A percentile compares a stretch with the other conserved stretches of the same genome.
phyloP scores from a whole-genome alignment of 108 stramenopile species.

The Conticribra weissflogii region DNA sequence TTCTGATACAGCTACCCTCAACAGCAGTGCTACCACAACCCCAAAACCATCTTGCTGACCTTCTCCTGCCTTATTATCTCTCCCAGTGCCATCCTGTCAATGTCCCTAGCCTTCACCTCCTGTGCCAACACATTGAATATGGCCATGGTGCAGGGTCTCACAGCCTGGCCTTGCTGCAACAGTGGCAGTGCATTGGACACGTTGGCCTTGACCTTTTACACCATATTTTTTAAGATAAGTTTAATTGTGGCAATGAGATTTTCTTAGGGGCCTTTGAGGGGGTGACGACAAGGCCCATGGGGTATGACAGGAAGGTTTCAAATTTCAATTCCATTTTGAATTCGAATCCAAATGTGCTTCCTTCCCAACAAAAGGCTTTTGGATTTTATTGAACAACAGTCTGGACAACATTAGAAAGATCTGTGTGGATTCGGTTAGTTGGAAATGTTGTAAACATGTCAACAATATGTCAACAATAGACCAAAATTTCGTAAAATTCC shows the following conservation, averaged over 20 bases:
- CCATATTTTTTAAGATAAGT: background rate
- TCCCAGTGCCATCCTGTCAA: slow-evolving; percentile 21
- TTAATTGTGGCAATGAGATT: slow-evolving; percentile 4
- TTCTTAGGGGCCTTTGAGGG: slow-evolving; percentile 15
- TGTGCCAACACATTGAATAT: slow-evolving; percentile 12
- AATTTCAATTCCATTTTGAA: background rate
- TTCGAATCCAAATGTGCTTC: background rate
- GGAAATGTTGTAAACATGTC: too few species aligned
- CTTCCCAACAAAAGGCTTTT: too few species aligned
- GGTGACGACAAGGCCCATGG: background rate
- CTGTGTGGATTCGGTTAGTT: too few species aligned
- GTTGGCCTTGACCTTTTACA: slow-evolving; percentile 10
- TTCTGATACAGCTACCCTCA: background rate
- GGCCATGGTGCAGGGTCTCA: background rate
- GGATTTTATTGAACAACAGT: too few species aligned
- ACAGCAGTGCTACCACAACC: background rate
- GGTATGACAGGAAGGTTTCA: background rate
- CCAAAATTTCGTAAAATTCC: too few species aligned
- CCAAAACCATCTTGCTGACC: background rate
- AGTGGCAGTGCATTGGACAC: background rate
- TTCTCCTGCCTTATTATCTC: slow-evolving; percentile 5
- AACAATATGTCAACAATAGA: too few species aligned
- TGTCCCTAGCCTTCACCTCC: slow-evolving; percentile 13
- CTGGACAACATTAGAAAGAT: too few species aligned
- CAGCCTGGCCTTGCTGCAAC: background rate